Evolutionary conservation across 2,329 filamentous ascomycete species (phyloP), one percentile per base, ranked within the genome.

Genomic region (Calonectria crousiana): DNA sequence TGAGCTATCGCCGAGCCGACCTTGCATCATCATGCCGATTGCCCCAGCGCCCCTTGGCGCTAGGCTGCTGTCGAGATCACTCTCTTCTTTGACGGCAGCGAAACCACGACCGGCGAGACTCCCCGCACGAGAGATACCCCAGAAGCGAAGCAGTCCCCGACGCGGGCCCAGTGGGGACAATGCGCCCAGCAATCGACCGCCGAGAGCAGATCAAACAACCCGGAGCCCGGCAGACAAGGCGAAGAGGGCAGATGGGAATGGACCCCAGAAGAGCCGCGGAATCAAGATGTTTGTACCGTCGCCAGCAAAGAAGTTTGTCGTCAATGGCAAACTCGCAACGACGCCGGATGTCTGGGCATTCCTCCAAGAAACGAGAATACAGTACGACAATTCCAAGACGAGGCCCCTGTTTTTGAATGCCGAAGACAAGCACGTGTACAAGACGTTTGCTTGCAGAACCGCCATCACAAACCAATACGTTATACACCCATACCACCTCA

Each of bases 401-500:
- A 53, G 30, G n/a, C 41, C 28, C 13, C 66, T 81, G 28, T 5
- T 73, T 20, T 44, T 81, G 1, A 77, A 71, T 3, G 4, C 28
- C 8, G 73, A 77, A 14, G 51, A 75, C 6, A 16, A 20, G 11
- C 72, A 58, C 32, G 75, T 82, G 6, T 30, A 67, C 13, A 67
- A 69, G 4, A 53, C 75, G 9, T 83, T 82, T 65, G 68, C 74
- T 36, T 76, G 81, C 65, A 75, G 68, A 3, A 49, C 85, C 10
- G 77, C 76, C 23, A 83, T 81, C 65, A 80, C 77, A 26, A 71
- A 79, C 13, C 67, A 72, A 11, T 82, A 86, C 74, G 75, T 84
- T 69, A 75, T 86, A 60, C 79, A 83, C 36, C 81, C 82, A 5
- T 81, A 81, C 71, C 80, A 86, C 68, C 75, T 84, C 18, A 76